These are phyloP conservation scores for Scedosporium apiospermum DNA, from an alignment of 2,329 filamentous ascomycete species.

Conservation along the genomic window DNA sequence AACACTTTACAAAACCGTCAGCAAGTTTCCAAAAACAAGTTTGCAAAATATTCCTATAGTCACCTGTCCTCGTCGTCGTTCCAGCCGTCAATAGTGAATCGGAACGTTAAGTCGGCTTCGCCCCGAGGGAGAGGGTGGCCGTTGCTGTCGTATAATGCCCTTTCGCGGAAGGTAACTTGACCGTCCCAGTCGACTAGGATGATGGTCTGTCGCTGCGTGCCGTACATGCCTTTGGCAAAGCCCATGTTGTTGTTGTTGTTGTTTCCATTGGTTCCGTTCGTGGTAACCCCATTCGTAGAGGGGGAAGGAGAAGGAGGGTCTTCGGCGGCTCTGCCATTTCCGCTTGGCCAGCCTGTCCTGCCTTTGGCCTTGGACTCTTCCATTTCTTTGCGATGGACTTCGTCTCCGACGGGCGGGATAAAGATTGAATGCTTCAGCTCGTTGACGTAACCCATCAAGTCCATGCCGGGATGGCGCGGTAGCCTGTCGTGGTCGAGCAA, in stretches of 20 bases:
- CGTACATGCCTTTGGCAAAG: constrained; percentile 52
- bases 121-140: constrained; percentile 45
- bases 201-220: constrained; percentile 55
- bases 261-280: constrained; percentile 12
- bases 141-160: constrained; percentile 49
- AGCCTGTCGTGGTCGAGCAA: constrained; percentile 50
- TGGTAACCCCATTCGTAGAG: constrained; percentile 21
- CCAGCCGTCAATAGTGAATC: constrained; percentile 48
- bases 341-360: constrained; percentile 12
- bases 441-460: constrained; percentile 42
- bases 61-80: constrained; percentile 16
- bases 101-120: constrained; percentile 44
- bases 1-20: neutral
- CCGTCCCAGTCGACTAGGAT: constrained; percentile 54
- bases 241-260: constrained; percentile 22
- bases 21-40: neutral
- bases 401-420: constrained; percentile 47
- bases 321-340: constrained; percentile 26
- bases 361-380: constrained; percentile 28
- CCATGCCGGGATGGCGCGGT: constrained; percentile 27
- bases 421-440: constrained; percentile 52
- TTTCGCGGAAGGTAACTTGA: constrained; percentile 49
- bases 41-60: neutral
- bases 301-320: constrained; percentile 22
- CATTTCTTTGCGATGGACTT: constrained; percentile 34